Base-by-base conservation (phyloP, 2,329 filamentous ascomycete species). In the Zasmidium cellare region DNA sequence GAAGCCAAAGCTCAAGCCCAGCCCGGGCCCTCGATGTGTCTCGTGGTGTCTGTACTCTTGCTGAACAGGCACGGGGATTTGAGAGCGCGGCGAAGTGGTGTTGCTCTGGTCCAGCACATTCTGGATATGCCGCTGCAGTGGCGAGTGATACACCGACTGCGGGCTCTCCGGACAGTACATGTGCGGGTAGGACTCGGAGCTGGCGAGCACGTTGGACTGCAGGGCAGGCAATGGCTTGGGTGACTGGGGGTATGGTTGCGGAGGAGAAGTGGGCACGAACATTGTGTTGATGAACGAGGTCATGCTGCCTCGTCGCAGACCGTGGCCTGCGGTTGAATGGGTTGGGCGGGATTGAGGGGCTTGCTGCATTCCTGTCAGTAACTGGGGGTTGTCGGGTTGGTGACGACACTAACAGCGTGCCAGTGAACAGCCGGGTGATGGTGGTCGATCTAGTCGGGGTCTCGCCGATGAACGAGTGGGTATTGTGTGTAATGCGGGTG, bases 231-330 rank as follows among this genome's bases (percentile, higher is more conserved):
- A 69, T 55, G 75, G 65, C 55, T 72, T 70, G 54, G 71, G 72
- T 23, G 61, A 57, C 55, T 66, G 58, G 61, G 71, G 65, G 66
- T 68, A 69, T 68, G 74, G 64, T 65, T 73, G 69, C 59, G 66
- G 66, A 54, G 69, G 67, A 59, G 75, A 74, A 60, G 70, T 64
- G 63, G 68, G 69, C 64, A 89, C 87, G 78, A 81, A 91, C 88
- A 91, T 89, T 74, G 89, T 92, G 67, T 87, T 90, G 72, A 92
- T 88, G 78, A 92, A 90, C 66, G 88, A 89, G 72, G 87, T 84
- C 89, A 91, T 91, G 67, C 70, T 79, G 64, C 41, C 53, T 58
- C 52, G 59, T 45, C 25, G 35, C 28, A 9, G 48, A 19, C 48
- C 25, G 48, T 38, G n/a, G 48, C 48, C 16, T 35, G 48, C 48